Evolutionary conservation across 2,329 filamentous ascomycete genomes (phyloP).

Genomic region (Bimuria novae-zelandiae): DNA sequence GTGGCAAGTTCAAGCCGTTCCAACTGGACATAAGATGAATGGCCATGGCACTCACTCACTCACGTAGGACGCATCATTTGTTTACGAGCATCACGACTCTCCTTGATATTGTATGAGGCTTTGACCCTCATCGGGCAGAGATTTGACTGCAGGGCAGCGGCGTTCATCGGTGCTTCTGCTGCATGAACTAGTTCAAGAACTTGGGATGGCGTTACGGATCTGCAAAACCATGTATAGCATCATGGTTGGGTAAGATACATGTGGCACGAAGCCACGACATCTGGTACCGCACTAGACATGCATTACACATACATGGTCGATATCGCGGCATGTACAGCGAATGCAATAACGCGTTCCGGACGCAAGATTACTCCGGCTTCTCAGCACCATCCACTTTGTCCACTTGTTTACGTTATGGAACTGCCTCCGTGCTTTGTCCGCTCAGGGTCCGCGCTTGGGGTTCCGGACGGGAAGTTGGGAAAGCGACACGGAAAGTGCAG

Average conservation of each 20-base stretch:
- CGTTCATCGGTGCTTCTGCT: neutral
- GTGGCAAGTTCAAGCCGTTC: slow-evolving; percentile 81
- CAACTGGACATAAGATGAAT: slow-evolving; percentile 77
- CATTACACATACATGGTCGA: neutral
- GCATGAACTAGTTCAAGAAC: neutral
- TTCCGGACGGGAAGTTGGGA: neutral
- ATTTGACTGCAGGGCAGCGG: slow-evolving; percentile 3
- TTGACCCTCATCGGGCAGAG: neutral
- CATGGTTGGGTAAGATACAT: neutral
- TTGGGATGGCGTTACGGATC: neutral
- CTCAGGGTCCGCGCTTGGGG: neutral
- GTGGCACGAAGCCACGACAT: slow-evolving; percentile 1
- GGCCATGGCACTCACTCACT: neutral
- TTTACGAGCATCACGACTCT: slow-evolving; percentile 7
- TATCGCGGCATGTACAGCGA: neutral
- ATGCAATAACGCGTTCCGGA: neutral
- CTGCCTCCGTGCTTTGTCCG: neutral
- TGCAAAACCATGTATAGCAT: slow-evolving; percentile 4
- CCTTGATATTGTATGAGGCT: neutral
- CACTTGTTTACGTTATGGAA: neutral
- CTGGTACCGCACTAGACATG: neutral
- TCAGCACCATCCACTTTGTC: neutral
- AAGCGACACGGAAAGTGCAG: neutral
- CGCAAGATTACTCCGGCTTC: neutral
- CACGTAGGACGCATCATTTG: slow-evolving; percentile 1